Evolutionary conservation across 163 green algal genomes (phyloP).

Genomic region (Prototheca wickerhamii): DNA sequence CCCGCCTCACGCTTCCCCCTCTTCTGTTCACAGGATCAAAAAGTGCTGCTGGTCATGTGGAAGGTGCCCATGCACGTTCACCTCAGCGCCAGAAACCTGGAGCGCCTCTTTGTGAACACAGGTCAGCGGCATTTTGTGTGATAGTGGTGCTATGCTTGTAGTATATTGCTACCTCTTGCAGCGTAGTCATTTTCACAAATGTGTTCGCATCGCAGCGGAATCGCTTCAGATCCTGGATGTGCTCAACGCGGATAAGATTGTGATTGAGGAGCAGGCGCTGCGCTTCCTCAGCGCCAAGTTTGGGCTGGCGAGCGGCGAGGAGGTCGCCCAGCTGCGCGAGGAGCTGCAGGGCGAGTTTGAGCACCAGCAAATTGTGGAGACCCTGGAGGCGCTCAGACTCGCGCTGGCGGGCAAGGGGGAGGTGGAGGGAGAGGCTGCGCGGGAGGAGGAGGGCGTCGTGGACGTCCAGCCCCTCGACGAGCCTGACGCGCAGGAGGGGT

Average conservation of each 20-base stretch:
- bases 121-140: conserved; percentile 17
- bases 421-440: neutral
- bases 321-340: neutral
- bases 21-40: conserved; percentile 28
- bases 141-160: neutral
- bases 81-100: conserved; percentile 75
- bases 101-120: conserved; percentile 70
- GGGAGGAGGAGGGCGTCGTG: neutral
- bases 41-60: conserved; percentile 76
- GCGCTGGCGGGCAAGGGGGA: neutral
- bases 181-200: no score
- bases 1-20: no score
- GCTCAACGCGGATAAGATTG: conserved; percentile 80
- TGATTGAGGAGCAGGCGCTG: conserved; percentile 80
- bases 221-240: conserved; percentile 75
- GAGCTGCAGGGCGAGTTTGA: no score
- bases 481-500: no score
- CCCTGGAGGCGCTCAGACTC: no score
- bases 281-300: conserved; percentile 65
- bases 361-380: no score
- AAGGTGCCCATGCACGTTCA: conserved; percentile 46
- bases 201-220: no score
- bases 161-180: no score
- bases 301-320: conserved; percentile 13
- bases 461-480: neutral